Base-by-base conservation (phyloP, 1,284 basidiomycete species). In the Malassezia slooffiae region DNA sequence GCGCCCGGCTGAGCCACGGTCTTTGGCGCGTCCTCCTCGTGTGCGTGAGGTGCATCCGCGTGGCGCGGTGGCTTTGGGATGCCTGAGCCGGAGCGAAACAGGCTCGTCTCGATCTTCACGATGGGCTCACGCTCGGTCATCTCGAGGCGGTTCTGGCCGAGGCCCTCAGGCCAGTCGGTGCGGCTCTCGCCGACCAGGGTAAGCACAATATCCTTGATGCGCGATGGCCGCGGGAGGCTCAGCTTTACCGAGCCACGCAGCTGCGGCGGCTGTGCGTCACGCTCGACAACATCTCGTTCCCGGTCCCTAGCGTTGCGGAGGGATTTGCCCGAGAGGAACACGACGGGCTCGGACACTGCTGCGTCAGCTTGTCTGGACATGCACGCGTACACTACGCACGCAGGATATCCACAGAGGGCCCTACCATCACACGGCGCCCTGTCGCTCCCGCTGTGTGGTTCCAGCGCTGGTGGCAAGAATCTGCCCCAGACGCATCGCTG, bases 191-290 rank as follows among this genome's bases (percentile, higher is more conserved):
- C 90, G 39, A 80, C 75, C 16, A 96, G 74, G 56, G 80, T 79
- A 34, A 93, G 74, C 42, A 80, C 78, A 46, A 97, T 90, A 58
- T 81, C 84, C 27, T 82, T 82, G 60, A 97, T 82, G 67, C 82
- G 80, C 29, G 81, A 88, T 0, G 89, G 80, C 66, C 90, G 91
- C 35, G 75, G 74, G 22, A 95, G 75, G 10, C 79, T 78, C 33
- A 97, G 74, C 1, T 80, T 82, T 46, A 96, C 75, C 10, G 95
- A 74, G n/a, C 89, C 91, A 29, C 91, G 77, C 23, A 97, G 75
- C 70, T 90, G 76, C 6, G 87, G 81, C 2, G 85, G 81, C 5
- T 79, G 77, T 1, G 75, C 73, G 54, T 76, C 75, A 29, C 49
- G 36, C 49, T 66, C 54, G 44, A 58, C 43, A 15, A 3, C 58